Percentiles rank a stretch among this genome's conserved stretches.
These are phyloP conservation scores for Euphorbia tirucalli DNA, from an alignment of 345 rosid genomes.

Conservation along the genomic window DNA sequence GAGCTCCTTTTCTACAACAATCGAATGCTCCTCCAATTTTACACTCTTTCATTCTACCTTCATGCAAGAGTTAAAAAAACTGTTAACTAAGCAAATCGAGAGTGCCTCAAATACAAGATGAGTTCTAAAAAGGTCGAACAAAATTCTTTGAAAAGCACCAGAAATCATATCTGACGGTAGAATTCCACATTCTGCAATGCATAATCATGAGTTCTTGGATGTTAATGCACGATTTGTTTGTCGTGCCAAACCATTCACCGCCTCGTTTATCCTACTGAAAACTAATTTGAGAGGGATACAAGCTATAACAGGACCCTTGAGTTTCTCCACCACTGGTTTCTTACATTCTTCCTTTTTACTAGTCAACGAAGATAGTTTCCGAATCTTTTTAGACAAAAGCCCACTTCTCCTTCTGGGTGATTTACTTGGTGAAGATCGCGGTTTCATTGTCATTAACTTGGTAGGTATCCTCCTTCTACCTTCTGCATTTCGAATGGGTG, in stretches of 20 bases:
- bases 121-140: too few species aligned
- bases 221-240: conserved; percentile 19
- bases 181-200: conserved; percentile 10
- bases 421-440: conserved; percentile 15
- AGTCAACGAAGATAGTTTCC: conserved; percentile 77
- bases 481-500: conserved; percentile 28
- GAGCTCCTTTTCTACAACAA: too few species aligned
- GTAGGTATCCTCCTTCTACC: conserved; percentile 30
- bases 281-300: conserved; percentile 87
- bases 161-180: too few species aligned
- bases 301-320: conserved; percentile 59
- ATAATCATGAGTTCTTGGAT: conserved; percentile 19
- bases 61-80: too few species aligned
- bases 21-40: not conserved
- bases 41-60: too few species aligned
- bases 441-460: conserved; percentile 30
- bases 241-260: conserved; percentile 60
- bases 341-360: conserved; percentile 46
- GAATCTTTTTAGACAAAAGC: conserved; percentile 55
- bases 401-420: conserved; percentile 37
- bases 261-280: conserved; percentile 88
- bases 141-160: too few species aligned
- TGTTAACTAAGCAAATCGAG: too few species aligned
- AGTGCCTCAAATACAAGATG: too few species aligned
- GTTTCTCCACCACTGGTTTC: conserved; percentile 47